Conservation (phyloP, 139 green algal genomes). For the Picochlorum sp. region DNA sequence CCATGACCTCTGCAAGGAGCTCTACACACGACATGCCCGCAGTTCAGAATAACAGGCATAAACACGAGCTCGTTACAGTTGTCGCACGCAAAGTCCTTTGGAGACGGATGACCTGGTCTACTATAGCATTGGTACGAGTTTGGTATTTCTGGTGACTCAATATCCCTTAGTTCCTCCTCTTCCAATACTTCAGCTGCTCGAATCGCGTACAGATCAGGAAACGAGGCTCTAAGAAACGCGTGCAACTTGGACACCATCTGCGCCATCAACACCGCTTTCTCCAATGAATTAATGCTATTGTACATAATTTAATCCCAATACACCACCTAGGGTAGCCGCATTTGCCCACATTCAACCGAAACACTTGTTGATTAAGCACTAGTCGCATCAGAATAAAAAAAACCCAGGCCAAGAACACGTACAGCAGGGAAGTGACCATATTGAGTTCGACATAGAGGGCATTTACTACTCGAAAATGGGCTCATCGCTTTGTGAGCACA, state of each 20-base stretch:
- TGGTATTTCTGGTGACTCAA: slow-evolving; percentile 6
- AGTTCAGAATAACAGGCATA: slow-evolving; percentile 27
- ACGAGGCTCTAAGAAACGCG: slow-evolving; percentile 17
- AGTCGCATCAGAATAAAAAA: neutral
- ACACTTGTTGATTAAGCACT: neutral
- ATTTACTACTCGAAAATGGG: slow-evolving; percentile 15
- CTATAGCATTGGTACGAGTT: neutral
- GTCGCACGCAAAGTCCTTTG: slow-evolving; percentile 16
- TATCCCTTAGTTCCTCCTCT: slow-evolving; percentile 13
- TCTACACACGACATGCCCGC: slow-evolving; percentile 23
- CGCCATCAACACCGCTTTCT: neutral
- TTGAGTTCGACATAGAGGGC: slow-evolving; percentile 24
- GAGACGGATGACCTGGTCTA: neutral
- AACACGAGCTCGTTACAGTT: slow-evolving; percentile 15
- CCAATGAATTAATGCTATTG: neutral
- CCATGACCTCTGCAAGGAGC: neutral
- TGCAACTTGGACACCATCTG: slow-evolving; percentile 28
- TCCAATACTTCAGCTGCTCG: slow-evolving; percentile 15
- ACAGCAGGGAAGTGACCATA: slow-evolving; percentile 30
- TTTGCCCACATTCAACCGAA: no score
- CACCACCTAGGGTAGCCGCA: no score
- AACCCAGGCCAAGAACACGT: neutral
- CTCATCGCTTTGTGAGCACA: slow-evolving; percentile 40
- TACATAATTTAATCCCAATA: neutral
- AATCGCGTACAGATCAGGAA: slow-evolving; percentile 12